Base-by-base conservation (phyloP, 2,329 filamentous ascomycete genomes). In the Tolypocladium pustulatum region DNA sequence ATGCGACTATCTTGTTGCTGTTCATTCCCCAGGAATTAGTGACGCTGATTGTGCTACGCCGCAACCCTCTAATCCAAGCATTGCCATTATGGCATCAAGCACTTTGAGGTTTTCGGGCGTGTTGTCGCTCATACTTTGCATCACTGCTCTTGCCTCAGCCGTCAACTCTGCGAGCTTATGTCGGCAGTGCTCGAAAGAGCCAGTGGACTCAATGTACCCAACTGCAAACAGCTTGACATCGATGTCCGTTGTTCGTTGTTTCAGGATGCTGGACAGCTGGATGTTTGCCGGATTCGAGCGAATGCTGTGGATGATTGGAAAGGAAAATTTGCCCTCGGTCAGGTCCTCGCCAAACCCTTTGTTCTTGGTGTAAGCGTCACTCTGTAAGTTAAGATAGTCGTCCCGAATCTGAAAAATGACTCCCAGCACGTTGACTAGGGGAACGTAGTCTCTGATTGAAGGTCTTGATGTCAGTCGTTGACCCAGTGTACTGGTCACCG, bases 381-480 rank as follows among this genome's bases (percentile, higher is more conserved):
- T 55, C 22, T 56, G 51, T 22, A 62, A 36, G 34, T 62, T 62
- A 15, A 59, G 56, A 22, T 60, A 60, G 30, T 62, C 59, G 34
- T 62, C 60, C 17, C 58, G 51, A 15, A 62, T 60, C 51, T 62
- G 58, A 54, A 62, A 62, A 2, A 60, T 25, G 5, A 55, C 25
- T 0, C 59, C 60, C 1, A 60, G 38, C 4, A 55, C 49, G 3
- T 60, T 43, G 8, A 60, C 57, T 4, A 61, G 32, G 17, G 60
- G 53, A 10, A 60, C 53, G 30, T 34, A 61, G 34, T 61, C 86
- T 72, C 46, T 51, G 46, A n/a, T 15, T 51, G 27, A 1, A 32
- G 1, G 10, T 9, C 13, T 51, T 9, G 17, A 17, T 2, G 46
- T 51, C 17, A 51, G 46, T 27, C 17, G 6, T n/a, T 8, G 15